A percentile compares a stretch with the other conserved stretches of the same genome.
Evolutionary conservation across 768 basidiomycete genomes (phyloP).

Genomic region (Solioccasus polychromus): DNA sequence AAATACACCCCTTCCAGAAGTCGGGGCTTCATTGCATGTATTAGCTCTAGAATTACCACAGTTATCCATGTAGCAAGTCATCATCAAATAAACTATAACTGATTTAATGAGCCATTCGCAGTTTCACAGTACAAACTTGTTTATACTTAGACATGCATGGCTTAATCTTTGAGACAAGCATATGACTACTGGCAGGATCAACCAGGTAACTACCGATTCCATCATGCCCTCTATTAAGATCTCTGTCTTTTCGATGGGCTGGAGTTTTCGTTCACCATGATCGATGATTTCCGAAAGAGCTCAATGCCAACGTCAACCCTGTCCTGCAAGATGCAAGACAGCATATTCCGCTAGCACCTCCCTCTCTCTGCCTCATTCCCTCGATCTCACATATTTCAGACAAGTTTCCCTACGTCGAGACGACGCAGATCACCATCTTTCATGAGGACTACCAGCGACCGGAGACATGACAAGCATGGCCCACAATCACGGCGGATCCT

Average conservation of each 20-base stretch:
- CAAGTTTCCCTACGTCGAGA: not conserved
- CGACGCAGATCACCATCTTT: not conserved
- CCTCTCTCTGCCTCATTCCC: slow-evolving; percentile 5
- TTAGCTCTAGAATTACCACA: slow-evolving; percentile 79
- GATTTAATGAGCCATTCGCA: slow-evolving; percentile 83
- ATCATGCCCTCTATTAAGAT: not conserved
- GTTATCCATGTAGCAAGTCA: slow-evolving; percentile 75
- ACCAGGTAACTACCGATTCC: slow-evolving; percentile 65
- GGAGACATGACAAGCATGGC: not conserved
- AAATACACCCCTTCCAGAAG: slow-evolving; percentile 72
- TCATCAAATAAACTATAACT: slow-evolving; percentile 81
- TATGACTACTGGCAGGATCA: slow-evolving; percentile 85
- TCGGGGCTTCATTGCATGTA: slow-evolving; percentile 69
- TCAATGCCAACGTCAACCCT: no score
- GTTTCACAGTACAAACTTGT: slow-evolving; percentile 73
- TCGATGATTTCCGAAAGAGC: no score
- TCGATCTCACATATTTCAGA: slow-evolving; percentile 3
- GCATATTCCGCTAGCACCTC: no score
- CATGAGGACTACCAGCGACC: slow-evolving; percentile 3
- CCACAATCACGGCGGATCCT: slow-evolving; percentile 3
- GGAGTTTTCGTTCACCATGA: slow-evolving; percentile 1
- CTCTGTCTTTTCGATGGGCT: not conserved
- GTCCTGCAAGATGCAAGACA: no score
- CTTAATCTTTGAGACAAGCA: slow-evolving; percentile 84
- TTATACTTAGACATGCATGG: slow-evolving; percentile 82